Percentiles rank a stretch among this genome's conserved stretches.
Evolutionary conservation across 192 early-diverging fungal genomes (phyloP).

Genomic region (Obelidium mucronatum): DNA sequence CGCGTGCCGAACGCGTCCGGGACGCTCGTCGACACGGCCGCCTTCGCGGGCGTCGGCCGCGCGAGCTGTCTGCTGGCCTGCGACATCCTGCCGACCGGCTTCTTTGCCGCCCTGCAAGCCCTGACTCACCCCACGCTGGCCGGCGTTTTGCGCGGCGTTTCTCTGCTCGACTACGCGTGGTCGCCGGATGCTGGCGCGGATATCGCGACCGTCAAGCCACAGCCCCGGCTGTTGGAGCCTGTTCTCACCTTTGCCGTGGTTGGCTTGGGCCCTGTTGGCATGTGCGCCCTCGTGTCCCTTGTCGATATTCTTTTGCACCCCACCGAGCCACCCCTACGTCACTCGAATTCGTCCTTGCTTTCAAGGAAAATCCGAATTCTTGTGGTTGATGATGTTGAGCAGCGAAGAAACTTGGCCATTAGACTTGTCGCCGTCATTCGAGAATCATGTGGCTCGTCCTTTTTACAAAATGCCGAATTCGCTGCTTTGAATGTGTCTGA

Average conservation of each 20-base stretch:
- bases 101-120: constrained; percentile 60
- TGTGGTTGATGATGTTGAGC: constrained; percentile 9
- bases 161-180: neutral
- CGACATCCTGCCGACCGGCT: constrained; percentile 65
- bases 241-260: constrained; percentile 53
- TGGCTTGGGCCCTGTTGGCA: constrained; percentile 65
- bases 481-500: neutral
- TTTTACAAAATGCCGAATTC: neutral
- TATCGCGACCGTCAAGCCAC: neutral
- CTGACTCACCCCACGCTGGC: constrained; percentile 41
- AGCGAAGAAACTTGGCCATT: neutral
- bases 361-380: neutral
- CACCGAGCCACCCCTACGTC: constrained; percentile 10
- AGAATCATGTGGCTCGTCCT: neutral
- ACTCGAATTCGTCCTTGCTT: neutral
- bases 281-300: constrained; percentile 54
- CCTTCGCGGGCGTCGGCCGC: constrained; percentile 37
- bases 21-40: constrained; percentile 43
- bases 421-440: constrained; percentile 4
- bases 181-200: neutral
- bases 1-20: constrained; percentile 58
- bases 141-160: constrained; percentile 9
- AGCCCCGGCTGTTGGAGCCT: neutral
- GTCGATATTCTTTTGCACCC: constrained; percentile 16
- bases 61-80: constrained; percentile 56